These are phyloP conservation scores for Croton setiger DNA, from an alignment of 441 rosid genomes.

Conservation along the genomic window DNA sequence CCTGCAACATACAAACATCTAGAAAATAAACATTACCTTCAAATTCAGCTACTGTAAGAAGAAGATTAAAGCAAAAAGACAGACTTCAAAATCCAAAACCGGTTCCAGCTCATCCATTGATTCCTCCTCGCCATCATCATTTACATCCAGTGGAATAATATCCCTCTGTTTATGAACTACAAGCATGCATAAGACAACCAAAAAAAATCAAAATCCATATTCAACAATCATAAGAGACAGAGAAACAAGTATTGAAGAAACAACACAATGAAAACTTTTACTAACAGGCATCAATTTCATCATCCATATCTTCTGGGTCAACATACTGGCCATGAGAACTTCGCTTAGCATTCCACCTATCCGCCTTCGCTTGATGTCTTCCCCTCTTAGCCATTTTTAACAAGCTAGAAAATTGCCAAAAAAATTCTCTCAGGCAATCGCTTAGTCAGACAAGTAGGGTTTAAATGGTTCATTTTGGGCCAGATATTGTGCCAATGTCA, in stretches of 20 bases:
- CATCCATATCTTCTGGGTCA: constrained; percentile 47
- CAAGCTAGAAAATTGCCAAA: neutral
- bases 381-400: constrained; percentile 43
- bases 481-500: neutral
- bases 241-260: neutral
- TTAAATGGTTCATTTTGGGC: neutral
- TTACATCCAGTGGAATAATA: constrained; percentile 61
- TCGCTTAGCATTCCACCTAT: constrained; percentile 33
- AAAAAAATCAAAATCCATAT: neutral
- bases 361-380: constrained; percentile 36
- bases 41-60: neutral
- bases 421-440: neutral
- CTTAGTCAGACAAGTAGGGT: neutral
- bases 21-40: neutral
- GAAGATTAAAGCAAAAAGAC: neutral
- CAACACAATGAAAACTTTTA: neutral
- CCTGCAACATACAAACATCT: constrained; percentile 22
- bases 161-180: constrained; percentile 88
- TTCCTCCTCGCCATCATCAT: constrained; percentile 47
- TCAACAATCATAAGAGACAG: neutral
- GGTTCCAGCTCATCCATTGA: constrained; percentile 67
- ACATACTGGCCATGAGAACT: constrained; percentile 30
- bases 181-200: neutral
- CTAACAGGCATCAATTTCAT: constrained; percentile 72
- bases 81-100: constrained; percentile 67